Evolutionary conservation across 495 filamentous ascomycete genomes (phyloP).

Genomic region (Hypomontagnella submonticulosa): DNA sequence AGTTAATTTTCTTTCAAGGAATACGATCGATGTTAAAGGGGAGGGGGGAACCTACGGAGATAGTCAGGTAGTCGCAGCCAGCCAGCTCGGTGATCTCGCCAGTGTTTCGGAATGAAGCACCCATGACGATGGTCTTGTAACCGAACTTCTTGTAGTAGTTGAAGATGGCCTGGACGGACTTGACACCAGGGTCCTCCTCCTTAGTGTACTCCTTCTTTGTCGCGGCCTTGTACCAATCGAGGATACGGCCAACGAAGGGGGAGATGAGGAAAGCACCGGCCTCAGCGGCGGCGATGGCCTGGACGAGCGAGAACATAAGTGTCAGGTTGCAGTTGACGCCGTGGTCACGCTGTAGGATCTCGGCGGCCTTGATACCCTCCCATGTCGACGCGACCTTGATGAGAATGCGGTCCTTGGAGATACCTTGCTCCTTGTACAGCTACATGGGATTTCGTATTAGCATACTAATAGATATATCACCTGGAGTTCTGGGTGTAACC

Average conservation of each 20-base stretch:
- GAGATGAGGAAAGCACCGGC: conserved; percentile 98
- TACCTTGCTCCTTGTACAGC: conserved; percentile 92
- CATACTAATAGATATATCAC: neutral
- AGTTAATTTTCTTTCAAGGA: conserved; percentile 11
- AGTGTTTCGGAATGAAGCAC: conserved; percentile 93
- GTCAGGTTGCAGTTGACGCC: conserved; percentile 98
- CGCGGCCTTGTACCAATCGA: conserved; percentile 98
- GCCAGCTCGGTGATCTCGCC: conserved; percentile 98
- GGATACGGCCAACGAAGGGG: conserved; percentile 98
- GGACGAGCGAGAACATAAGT: conserved; percentile 95
- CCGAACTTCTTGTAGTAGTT: conserved; percentile 99
- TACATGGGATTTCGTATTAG: conserved; percentile 49
- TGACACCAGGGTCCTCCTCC: conserved; percentile 94
- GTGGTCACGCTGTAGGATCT: conserved; percentile 92
- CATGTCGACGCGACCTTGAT: conserved; percentile 89
- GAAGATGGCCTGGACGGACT: conserved; percentile 95
- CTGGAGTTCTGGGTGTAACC: conserved; percentile 31
- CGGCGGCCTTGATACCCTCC: conserved; percentile 98
- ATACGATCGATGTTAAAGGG: neutral
- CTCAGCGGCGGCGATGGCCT: conserved; percentile 97
- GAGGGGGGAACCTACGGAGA: conserved; percentile 72
- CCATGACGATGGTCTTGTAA: conserved; percentile 99
- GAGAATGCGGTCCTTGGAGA: conserved; percentile 92
- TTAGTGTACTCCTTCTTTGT: conserved; percentile 91
- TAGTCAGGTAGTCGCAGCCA: conserved; percentile 98